Evolutionary conservation across 208 protist species (phyloP), one percentile per base, ranked within the genome.

Genomic region (Leishmania lainsoni): DNA sequence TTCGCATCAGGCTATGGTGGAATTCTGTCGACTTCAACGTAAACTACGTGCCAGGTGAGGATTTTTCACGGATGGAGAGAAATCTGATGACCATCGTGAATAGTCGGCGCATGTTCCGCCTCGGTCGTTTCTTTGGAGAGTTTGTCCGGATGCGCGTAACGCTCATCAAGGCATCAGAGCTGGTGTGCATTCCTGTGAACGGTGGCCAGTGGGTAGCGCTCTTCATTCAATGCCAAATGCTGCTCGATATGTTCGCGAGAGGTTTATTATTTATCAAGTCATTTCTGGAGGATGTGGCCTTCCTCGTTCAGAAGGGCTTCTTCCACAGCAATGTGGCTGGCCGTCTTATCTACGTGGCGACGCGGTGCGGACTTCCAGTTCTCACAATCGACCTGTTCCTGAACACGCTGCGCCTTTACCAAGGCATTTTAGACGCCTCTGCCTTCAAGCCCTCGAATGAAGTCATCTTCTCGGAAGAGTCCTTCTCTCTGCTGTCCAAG

Each of bases 41-140:
- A 29, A 94, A 92, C 74, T 98, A 96, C 83, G 75, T 94, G 59
- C 92, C 92, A 39, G 93, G 90, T 56, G 89, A 87, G 74, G 85
- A 96, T 69, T 98, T 93, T 77, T 94, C 93, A 5, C 83, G 87
- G 1, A 75, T 94, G 52, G 93, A 97, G 81, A 85, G 88, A 76
- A 98, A 96, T 69, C 86, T 97, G 48, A 98, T 98, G 95, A 98
- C 93, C 26, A 97, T 97, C 77, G 80, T 96, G 35, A 98, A 98
- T 81, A 94, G 91, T 65, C 93, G 95, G 10, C 89, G 93, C 61
- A 83, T 98, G 52, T 98, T 98, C 84, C 89, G 92, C 51, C 84
- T 98, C 3, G 95, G 93, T 12, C 92, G 95, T 42, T 98, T 98
- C 75, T 91, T 97, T 80, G 93, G 90, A 45, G 93, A 98, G 81